phyloP scores from a whole-genome alignment of 768 basidiomycete species.

The Strobilomyces echinocephalus region DNA sequence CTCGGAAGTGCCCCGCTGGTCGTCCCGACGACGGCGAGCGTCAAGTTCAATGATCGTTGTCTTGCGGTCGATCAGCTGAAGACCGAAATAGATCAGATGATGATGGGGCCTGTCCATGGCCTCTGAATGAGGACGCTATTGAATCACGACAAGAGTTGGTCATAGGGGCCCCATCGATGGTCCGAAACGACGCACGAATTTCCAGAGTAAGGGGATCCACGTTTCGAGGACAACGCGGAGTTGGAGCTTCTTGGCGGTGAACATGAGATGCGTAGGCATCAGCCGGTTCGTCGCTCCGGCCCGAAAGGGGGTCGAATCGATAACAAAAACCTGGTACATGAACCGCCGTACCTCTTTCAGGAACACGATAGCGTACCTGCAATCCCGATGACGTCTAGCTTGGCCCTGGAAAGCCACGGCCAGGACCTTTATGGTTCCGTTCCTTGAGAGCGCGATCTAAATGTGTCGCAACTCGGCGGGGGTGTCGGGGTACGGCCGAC shows the following conservation, averaged over 20 bases:
- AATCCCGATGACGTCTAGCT: conserved; percentile 73
- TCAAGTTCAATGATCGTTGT: conserved; percentile 32
- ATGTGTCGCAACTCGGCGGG: conserved; percentile 39
- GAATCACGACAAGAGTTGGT: conserved; percentile 5
- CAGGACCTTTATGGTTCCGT: conserved; percentile 48
- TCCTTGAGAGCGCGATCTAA: conserved; percentile 27
- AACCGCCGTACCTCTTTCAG: neutral
- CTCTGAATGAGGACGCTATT: conserved; percentile 43
- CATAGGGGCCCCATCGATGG: neutral
- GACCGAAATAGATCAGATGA: conserved; percentile 51
- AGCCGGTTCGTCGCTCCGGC: conserved; percentile 50
- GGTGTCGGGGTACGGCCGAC: neutral
- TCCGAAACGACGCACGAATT: conserved; percentile 37
- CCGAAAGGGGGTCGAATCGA: conserved; percentile 48
- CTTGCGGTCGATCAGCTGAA: conserved; percentile 50
- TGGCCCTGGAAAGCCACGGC: conserved; percentile 57
- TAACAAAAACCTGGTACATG: conserved; percentile 47
- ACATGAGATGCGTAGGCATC: conserved; percentile 49
- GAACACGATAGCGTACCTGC: conserved; percentile 40
- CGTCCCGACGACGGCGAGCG: conserved; percentile 11
- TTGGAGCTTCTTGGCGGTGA: conserved; percentile 50
- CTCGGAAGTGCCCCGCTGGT: conserved; percentile 4
- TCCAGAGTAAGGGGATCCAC: conserved; percentile 53
- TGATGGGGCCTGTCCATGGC: conserved; percentile 40
- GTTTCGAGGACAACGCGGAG: conserved; percentile 49